phyloP scores from a whole-genome alignment of 345 rosid genomes.

The Euphorbia lathyris region DNA sequence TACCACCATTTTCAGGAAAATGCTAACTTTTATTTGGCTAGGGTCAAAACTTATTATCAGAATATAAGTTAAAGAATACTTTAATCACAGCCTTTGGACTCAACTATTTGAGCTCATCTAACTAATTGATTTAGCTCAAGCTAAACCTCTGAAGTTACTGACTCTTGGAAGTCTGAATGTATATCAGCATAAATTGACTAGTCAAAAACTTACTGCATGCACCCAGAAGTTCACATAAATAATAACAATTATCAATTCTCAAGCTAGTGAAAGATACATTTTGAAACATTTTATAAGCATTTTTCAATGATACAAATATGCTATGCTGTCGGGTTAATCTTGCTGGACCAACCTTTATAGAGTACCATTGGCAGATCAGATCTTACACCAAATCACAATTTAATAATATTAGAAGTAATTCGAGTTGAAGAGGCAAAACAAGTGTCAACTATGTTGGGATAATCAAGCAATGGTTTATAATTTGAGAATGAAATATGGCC shows the following conservation, averaged over 20 bases:
- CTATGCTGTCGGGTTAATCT: too few relatives aligned
- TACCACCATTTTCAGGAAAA: too few relatives aligned
- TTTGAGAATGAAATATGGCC: not conserved
- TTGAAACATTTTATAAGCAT: constrained; percentile 5
- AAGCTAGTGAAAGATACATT: not conserved
- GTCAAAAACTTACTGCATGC: not conserved
- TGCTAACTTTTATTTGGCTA: not conserved
- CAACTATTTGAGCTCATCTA: not conserved
- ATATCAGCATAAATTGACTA: not conserved
- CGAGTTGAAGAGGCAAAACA: not conserved
- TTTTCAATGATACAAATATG: not conserved
- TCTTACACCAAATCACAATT: not conserved
- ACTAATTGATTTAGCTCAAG: not conserved
- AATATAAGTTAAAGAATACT: too few relatives aligned
- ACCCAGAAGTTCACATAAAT: not conserved
- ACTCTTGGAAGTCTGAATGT: not conserved
- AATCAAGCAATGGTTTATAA: not conserved
- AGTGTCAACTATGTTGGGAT: not conserved
- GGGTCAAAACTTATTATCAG: not conserved
- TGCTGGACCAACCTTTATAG: too few relatives aligned
- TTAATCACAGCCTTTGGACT: not conserved
- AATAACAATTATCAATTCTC: not conserved
- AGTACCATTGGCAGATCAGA: too few relatives aligned
- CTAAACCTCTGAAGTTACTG: not conserved
- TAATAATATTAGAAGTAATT: not conserved